Evolutionary conservation across 352 stramenopile species (phyloP).

Genomic region (Peronospora belbahrii): DNA sequence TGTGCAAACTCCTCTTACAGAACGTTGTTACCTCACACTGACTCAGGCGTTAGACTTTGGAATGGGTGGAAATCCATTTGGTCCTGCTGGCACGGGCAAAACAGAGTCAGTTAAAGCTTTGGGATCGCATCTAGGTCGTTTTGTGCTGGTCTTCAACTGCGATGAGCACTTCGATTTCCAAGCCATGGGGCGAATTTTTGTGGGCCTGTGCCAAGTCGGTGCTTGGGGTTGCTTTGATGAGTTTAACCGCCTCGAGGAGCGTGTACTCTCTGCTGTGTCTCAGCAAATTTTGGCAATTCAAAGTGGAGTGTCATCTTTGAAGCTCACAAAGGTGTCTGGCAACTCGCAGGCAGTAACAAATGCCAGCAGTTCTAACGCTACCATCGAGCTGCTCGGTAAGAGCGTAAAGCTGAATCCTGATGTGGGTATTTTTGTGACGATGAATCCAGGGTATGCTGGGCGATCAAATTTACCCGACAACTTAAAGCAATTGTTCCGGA

Average conservation of each 20-base stretch:
- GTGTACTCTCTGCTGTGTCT: slow-evolving; percentile 98
- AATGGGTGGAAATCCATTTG: slow-evolving; percentile 98
- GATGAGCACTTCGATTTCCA: slow-evolving; percentile 99
- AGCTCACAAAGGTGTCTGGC: slow-evolving; percentile 41
- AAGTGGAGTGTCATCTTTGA: slow-evolving; percentile 89
- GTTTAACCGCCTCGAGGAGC: slow-evolving; percentile 99
- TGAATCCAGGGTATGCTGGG: slow-evolving; percentile 99
- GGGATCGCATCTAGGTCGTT: slow-evolving; percentile 96
- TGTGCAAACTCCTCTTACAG: slow-evolving; percentile 99
- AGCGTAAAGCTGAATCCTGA: slow-evolving; percentile 93
- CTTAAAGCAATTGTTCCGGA: slow-evolving; percentile 99
- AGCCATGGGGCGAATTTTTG: slow-evolving; percentile 99
- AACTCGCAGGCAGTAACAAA: slow-evolving; percentile 19
- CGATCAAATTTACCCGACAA: slow-evolving; percentile 96
- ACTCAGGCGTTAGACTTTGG: slow-evolving; percentile 98
- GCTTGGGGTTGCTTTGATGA: slow-evolving; percentile 99
- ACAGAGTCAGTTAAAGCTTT: slow-evolving; percentile 99
- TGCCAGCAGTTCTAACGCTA: slow-evolving; percentile 19
- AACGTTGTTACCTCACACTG: slow-evolving; percentile 99
- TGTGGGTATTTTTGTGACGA: slow-evolving; percentile 99
- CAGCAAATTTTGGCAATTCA: slow-evolving; percentile 99
- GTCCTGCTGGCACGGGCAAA: slow-evolving; percentile 99
- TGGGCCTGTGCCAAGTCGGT: slow-evolving; percentile 98
- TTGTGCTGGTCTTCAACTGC: slow-evolving; percentile 99
- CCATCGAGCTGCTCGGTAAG: slow-evolving; percentile 95